Evolutionary conservation across 495 filamentous ascomycete genomes (phyloP).

Genomic region (Trichoderma orchidacearum): DNA sequence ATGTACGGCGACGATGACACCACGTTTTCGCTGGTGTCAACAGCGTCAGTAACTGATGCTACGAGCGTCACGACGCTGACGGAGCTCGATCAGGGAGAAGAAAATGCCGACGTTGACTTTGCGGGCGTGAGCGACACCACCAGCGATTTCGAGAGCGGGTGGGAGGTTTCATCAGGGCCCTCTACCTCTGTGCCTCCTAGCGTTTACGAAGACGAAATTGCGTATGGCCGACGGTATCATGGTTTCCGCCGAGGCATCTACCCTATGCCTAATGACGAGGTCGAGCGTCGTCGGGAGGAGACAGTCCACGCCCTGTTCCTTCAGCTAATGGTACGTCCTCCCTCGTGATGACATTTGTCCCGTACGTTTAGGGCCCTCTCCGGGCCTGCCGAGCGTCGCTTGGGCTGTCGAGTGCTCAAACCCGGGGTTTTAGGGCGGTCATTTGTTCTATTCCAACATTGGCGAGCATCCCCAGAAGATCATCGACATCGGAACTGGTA

Average conservation of each 20-base stretch:
- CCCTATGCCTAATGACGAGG: slow-evolving; percentile 42
- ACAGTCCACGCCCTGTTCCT: slow-evolving; percentile 27
- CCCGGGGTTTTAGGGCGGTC: slow-evolving; percentile 24
- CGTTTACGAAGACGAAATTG: slow-evolving; percentile 26
- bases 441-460: slow-evolving; percentile 30
- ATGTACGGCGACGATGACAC: slow-evolving; percentile 1
- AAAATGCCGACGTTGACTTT: neutral
- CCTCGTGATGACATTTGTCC: neutral
- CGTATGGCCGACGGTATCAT: slow-evolving; percentile 48
- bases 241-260: slow-evolving; percentile 39
- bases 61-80: neutral
- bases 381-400: neutral
- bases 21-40: slow-evolving; percentile 1
- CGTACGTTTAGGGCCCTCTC: neutral
- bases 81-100: neutral
- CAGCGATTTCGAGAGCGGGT: neutral
- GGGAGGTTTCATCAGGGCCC: slow-evolving; percentile 4
- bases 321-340: slow-evolving; percentile 9
- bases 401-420: slow-evolving; percentile 11
- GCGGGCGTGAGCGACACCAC: neutral
- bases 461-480: slow-evolving; percentile 24
- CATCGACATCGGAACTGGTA: slow-evolving; percentile 40
- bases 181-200: slow-evolving; percentile 27
- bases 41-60: neutral
- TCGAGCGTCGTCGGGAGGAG: slow-evolving; percentile 32